Percentiles rank a stretch among this genome's conserved stretches.
Conservation (phyloP, 75 land plant genomes). For the Pinus taeda region DNA sequence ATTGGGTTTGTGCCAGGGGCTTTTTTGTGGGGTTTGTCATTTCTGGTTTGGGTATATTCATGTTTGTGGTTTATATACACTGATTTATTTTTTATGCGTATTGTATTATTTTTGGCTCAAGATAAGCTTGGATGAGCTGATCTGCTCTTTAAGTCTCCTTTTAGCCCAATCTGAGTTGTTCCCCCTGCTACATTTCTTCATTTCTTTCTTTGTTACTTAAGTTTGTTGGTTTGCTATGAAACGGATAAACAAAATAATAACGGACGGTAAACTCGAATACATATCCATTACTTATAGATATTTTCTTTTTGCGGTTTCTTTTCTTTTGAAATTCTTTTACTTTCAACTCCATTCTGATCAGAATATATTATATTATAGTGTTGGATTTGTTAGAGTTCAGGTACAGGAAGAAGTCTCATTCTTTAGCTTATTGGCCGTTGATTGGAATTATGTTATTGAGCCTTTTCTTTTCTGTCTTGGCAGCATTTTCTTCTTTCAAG, state of each 20-base stretch:
- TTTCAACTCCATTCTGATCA: neutral
- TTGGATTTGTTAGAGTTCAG: neutral
- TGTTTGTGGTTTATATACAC: too few relatives aligned
- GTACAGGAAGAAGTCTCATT: neutral
- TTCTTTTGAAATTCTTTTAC: neutral
- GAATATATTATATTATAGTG: neutral
- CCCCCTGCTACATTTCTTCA: too few relatives aligned
- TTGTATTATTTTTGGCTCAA: neutral
- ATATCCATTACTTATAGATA: too few relatives aligned
- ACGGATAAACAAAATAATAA: too few relatives aligned
- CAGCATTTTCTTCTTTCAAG: constrained; percentile 6
- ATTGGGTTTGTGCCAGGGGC: too few relatives aligned
- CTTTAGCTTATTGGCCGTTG: neutral
- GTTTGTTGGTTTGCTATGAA: too few relatives aligned
- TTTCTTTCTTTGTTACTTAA: too few relatives aligned
- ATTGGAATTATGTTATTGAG: neutral
- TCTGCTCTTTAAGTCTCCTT: neutral
- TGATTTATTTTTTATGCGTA: too few relatives aligned
- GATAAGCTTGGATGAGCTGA: neutral
- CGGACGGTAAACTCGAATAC: too few relatives aligned
- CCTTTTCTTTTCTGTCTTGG: neutral
- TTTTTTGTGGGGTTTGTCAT: neutral
- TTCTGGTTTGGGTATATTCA: too few relatives aligned
- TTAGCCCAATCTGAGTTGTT: too few relatives aligned
- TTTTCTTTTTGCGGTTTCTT: too few relatives aligned